These are phyloP conservation scores for Cyberlindnera euphorbiiphila DNA, from an alignment of 805 yeast genomes.

Conservation along the genomic window DNA sequence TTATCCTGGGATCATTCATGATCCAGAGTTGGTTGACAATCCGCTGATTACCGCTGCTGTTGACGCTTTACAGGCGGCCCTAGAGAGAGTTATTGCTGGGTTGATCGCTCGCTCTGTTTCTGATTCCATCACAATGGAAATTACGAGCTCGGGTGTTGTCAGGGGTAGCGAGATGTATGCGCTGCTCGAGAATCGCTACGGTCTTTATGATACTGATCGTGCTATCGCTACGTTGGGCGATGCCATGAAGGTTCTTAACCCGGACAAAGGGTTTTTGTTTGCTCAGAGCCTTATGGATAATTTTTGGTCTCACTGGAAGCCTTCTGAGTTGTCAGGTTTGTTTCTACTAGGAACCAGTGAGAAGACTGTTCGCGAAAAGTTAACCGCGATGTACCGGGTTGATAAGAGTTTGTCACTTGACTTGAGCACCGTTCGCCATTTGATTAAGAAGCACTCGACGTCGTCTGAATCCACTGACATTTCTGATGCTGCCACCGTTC, in stretches of 20 bases:
- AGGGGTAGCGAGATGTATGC: too few species aligned
- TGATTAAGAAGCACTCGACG: background rate
- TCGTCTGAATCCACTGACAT: background rate
- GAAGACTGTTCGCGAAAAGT: slow-evolving; percentile 1
- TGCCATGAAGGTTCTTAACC: background rate
- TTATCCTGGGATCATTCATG: background rate
- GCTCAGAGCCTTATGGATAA: slow-evolving; percentile 1
- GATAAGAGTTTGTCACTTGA: background rate
- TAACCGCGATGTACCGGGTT: background rate
- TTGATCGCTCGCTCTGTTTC: background rate
- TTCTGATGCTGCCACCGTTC: too few species aligned
- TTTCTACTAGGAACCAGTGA: background rate
- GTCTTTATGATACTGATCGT: background rate
- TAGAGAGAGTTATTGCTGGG: too few species aligned
- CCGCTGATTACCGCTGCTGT: background rate
- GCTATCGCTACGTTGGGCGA: background rate
- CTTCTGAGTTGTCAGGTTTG: slow-evolving; percentile 1
- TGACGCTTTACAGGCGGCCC: background rate
- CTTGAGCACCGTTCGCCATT: background rate
- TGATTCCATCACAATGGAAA: background rate
- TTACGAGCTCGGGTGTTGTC: too few species aligned
- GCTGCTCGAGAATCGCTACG: background rate
- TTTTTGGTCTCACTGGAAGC: background rate
- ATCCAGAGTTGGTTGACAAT: background rate
- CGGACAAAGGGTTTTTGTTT: background rate